Conservation (phyloP, 768 basidiomycete genomes). For the Serendipita indica region DNA sequence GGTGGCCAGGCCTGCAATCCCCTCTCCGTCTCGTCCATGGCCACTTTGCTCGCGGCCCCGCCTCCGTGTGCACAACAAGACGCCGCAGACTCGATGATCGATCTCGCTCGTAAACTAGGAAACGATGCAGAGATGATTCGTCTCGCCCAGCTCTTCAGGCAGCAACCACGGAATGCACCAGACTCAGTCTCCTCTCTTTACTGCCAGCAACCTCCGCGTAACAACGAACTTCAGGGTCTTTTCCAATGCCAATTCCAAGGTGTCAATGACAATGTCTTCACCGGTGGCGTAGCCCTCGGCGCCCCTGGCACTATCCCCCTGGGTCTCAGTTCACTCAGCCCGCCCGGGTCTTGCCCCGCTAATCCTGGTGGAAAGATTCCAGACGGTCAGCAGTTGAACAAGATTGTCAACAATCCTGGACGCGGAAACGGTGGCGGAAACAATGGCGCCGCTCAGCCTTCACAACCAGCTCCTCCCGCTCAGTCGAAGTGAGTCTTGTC, state of each 20-base stretch:
- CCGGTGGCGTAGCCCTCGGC: constrained; percentile 31
- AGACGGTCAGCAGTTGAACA: constrained; percentile 32
- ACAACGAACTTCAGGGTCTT: constrained; percentile 37
- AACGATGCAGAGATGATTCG: constrained; percentile 33
- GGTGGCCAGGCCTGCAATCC: constrained; percentile 45
- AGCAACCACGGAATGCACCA: constrained; percentile 44
- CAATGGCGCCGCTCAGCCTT: neutral
- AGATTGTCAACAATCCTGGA: constrained; percentile 26
- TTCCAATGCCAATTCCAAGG: constrained; percentile 45
- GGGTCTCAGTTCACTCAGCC: constrained; percentile 28
- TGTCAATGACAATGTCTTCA: constrained; percentile 31
- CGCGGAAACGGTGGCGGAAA: constrained; percentile 10
- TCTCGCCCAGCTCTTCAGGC: constrained; percentile 37
- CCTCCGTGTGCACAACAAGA: constrained; percentile 37
- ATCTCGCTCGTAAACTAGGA: constrained; percentile 34
- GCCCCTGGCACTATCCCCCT: constrained; percentile 39
- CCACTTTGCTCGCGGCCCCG: constrained; percentile 41
- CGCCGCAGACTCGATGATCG: constrained; percentile 35
- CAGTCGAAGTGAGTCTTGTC: neutral
- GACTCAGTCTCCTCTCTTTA: constrained; percentile 33
- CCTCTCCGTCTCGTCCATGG: constrained; percentile 38
- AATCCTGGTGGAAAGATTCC: constrained; percentile 33
- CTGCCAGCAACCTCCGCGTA: constrained; percentile 39
- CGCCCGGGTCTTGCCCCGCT: constrained; percentile 39
- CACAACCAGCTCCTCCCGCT: neutral